phyloP scores from a whole-genome alignment of 1,284 basidiomycete species.

The Apiotrichum mycotoxinovorans region DNA sequence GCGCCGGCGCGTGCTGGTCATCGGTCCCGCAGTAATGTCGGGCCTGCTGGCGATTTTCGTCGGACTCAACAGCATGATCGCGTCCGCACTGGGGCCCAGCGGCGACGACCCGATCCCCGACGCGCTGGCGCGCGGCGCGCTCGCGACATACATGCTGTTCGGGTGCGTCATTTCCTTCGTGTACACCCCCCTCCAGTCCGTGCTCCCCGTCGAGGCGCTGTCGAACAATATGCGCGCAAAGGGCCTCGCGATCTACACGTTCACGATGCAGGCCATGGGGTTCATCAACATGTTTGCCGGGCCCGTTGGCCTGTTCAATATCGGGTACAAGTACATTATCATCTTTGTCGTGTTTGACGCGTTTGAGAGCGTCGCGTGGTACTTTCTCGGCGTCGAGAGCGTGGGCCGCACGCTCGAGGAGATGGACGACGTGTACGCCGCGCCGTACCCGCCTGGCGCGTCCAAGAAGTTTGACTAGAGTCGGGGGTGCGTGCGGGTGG shows the following conservation, averaged over 20 bases:
- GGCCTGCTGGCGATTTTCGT: not conserved
- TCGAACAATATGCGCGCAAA: slow-evolving; percentile 60
- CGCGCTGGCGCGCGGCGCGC: not conserved
- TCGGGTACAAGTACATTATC: slow-evolving; percentile 22
- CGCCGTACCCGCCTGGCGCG: slow-evolving; percentile 45
- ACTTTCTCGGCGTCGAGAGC: slow-evolving; percentile 48
- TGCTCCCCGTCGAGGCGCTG: slow-evolving; percentile 60
- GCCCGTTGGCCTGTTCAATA: slow-evolving; percentile 50
- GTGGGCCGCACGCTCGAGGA: slow-evolving; percentile 45
- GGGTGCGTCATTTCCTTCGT: slow-evolving; percentile 22
- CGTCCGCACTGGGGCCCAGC: not conserved
- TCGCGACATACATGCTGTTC: slow-evolving; percentile 5
- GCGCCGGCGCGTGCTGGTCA: slow-evolving; percentile 7
- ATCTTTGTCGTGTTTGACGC: slow-evolving; percentile 45
- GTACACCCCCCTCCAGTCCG: slow-evolving; percentile 52
- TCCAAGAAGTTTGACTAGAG: no score
- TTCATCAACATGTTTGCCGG: slow-evolving; percentile 54
- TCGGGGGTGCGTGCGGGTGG: no score
- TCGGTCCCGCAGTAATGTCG: slow-evolving; percentile 9
- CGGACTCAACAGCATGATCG: not conserved
- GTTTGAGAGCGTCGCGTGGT: slow-evolving; percentile 44
- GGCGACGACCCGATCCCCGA: not conserved
- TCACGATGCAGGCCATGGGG: slow-evolving; percentile 55
- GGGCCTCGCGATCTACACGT: slow-evolving; percentile 53
- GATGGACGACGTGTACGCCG: slow-evolving; percentile 47